Evolutionary conservation across 306 rosid genomes (phyloP), one percentile per base, ranked within the genome.

Genomic region (Citrullus mucosospermus): DNA sequence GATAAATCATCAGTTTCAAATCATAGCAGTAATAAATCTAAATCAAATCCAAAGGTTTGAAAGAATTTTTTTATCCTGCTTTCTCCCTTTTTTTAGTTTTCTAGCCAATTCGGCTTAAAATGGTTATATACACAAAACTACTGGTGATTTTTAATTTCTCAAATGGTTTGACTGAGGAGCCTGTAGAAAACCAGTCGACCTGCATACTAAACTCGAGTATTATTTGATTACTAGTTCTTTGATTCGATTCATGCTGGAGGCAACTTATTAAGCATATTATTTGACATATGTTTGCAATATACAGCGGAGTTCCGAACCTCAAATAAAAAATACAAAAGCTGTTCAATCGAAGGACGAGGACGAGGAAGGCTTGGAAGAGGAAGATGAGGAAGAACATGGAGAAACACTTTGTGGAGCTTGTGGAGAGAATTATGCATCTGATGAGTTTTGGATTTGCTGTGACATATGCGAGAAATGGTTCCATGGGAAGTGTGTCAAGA

Each of bases 381-480:
- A 89, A 54, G 91, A 93, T 2, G 94, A 87, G 14, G 96, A 89
- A n/a, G 97, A 91, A 82, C 91, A 91, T 44, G 93, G 92, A 28
- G 91, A 90, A 70, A 86, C 90, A 39, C 84, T 85, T 6, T 93
- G 96, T 2, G 97, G 93, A 11, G 93, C 96, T 39, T 93, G 97
- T 77, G 92, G 93, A 78, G 92, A 89, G 80, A 88, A 88, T 86
- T 86, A 88, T 78, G 91, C 88, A 13, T 50, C 87, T 4, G 92
- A 91, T 62, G 94, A 91, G 81, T 93, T 93, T 78, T 93, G 96
- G 96, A 88, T 93, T 73, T 89, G 92, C 90, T 93, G 97, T 10
- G 96, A 89, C 71, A 78, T 84, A n/a, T 93, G 98, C 43, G 97
- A 91, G 88, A 90, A 82, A 81, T 91, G 98, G 98, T 93, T 93